Conservation (phyloP, 2,329 filamentous ascomycete species). For the Whalleya microplaca region DNA sequence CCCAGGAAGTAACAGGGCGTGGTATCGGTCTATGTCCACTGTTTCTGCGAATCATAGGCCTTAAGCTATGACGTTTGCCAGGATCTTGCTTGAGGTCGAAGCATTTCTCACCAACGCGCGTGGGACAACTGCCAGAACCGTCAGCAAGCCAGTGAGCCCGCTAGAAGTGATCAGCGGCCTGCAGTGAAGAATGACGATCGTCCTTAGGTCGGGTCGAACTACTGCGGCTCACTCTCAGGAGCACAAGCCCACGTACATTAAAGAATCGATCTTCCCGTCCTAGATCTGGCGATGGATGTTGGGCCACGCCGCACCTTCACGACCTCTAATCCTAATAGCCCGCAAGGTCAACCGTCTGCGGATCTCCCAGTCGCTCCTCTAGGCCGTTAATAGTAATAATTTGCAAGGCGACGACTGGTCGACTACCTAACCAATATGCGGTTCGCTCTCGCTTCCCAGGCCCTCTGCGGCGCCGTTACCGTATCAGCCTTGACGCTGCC, state of each 20-base stretch:
- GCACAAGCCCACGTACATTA: slow-evolving; percentile 5
- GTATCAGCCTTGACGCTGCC: slow-evolving; percentile 34
- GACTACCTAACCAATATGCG: slow-evolving; percentile 34
- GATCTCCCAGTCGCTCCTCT: slow-evolving; percentile 13
- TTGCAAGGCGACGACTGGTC: slow-evolving; percentile 7
- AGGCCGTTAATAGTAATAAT: slow-evolving; percentile 25
- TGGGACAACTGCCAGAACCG: slow-evolving; percentile 8
- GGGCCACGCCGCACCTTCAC: slow-evolving; percentile 3
- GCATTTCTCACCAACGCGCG: background rate
- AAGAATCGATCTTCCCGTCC: slow-evolving; percentile 12
- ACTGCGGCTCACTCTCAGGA: background rate
- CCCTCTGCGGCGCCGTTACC: slow-evolving; percentile 33
- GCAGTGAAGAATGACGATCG: slow-evolving; percentile 34
- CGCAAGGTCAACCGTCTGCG: slow-evolving; percentile 16
- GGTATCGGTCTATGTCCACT: slow-evolving; percentile 9
- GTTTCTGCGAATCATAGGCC: slow-evolving; percentile 20
- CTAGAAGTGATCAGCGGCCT: slow-evolving; percentile 22
- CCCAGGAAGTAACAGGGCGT: background rate
- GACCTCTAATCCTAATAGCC: slow-evolving; percentile 8
- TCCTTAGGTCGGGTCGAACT: slow-evolving; percentile 22
- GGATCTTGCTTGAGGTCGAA: slow-evolving; percentile 21
- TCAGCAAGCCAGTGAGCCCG: slow-evolving; percentile 2
- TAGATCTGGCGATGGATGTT: background rate
- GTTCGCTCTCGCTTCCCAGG: slow-evolving; percentile 31
- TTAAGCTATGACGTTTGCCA: slow-evolving; percentile 20